phyloP scores from a whole-genome alignment of 768 basidiomycete genomes.

The Lyophyllum atratum region DNA sequence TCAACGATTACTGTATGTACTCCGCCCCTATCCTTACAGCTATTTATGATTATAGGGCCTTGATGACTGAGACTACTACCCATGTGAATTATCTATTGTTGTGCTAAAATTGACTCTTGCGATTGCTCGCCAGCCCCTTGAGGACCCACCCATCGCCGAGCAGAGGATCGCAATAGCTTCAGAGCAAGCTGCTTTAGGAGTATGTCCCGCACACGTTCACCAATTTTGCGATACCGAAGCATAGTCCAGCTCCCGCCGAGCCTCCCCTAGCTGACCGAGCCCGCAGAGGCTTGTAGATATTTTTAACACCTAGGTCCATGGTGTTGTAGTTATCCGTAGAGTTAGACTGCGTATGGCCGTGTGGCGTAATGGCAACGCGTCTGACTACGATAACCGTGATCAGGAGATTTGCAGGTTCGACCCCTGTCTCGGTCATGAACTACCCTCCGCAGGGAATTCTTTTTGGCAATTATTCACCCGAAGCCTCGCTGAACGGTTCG shows the following conservation, averaged over 20 bases:
- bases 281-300: constrained; percentile 2
- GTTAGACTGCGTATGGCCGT: not conserved
- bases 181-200: no score
- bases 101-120: not conserved
- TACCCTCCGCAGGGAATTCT: no score
- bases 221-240: no score
- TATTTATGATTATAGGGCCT: not conserved
- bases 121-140: no score
- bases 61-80: not conserved
- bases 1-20: not conserved
- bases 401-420: constrained; percentile 1
- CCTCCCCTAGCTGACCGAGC: constrained; percentile 3
- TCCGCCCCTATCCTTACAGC: not conserved
- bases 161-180: no score
- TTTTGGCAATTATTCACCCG: no score
- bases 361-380: not conserved
- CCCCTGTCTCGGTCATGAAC: not conserved
- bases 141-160: no score
- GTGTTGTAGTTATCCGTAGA: no score
- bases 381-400: not conserved
- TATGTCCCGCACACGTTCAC: no score
- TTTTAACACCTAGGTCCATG: no score
- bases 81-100: not conserved
- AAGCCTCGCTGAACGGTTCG: not conserved
- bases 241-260: not conserved